Evolutionary conservation across 805 yeast genomes (phyloP).

Genomic region (Schwanniomyces polymorphus): DNA sequence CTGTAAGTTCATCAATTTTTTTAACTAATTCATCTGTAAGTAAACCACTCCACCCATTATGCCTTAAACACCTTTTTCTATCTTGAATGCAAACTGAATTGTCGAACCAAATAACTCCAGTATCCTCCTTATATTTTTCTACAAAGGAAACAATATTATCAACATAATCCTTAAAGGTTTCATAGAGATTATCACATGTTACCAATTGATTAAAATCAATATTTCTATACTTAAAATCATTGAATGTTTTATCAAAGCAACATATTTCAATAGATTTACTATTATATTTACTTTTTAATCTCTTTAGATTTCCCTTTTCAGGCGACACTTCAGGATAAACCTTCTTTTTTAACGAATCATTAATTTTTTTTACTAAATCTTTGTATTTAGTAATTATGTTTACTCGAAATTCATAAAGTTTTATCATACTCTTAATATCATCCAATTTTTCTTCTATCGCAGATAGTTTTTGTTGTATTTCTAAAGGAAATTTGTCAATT

Average conservation of each 20-base stretch:
- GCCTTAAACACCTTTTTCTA: conserved; percentile 55
- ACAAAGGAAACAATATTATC: conserved; percentile 12
- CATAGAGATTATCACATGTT: conserved; percentile 4
- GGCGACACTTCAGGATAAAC: conserved; percentile 8
- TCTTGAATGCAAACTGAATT: conserved; percentile 48
- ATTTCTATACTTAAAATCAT: neutral
- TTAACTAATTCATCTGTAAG: conserved; percentile 31
- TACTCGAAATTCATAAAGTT: conserved; percentile 13
- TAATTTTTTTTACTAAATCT: conserved; percentile 36
- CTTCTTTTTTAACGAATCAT: conserved; percentile 29
- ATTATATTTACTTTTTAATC: conserved; percentile 16
- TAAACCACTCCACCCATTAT: conserved; percentile 50
- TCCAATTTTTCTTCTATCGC: conserved; percentile 16
- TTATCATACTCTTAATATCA: conserved; percentile 9
- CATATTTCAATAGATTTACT: conserved; percentile 50
- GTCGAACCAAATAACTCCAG: conserved; percentile 10
- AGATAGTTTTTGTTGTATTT: conserved; percentile 16
- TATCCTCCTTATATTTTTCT: conserved; percentile 12
- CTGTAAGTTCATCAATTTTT: conserved; percentile 31
- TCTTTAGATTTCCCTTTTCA: conserved; percentile 15
- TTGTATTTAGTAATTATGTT: conserved; percentile 27
- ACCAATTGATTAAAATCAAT: neutral
- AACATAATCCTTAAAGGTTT: conserved; percentile 13
- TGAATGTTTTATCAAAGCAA: conserved; percentile 44
- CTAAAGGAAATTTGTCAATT: conserved; percentile 16